These are phyloP conservation scores for Monosporascus sp. DNA, from an alignment of 2,329 filamentous ascomycete genomes.

Conservation along the genomic window DNA sequence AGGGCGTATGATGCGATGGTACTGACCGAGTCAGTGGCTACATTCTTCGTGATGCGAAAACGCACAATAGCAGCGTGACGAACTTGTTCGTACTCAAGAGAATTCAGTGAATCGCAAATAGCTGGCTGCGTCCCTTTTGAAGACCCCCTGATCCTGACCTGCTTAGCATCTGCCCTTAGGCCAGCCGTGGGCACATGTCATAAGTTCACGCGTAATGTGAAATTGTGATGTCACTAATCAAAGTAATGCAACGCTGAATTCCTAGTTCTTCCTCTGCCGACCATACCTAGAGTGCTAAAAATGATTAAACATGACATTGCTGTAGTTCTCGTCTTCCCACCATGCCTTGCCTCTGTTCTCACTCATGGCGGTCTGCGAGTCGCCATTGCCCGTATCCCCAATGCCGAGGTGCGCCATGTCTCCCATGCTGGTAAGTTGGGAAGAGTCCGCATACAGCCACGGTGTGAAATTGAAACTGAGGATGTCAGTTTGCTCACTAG, in stretches of 20 bases:
- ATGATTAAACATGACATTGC: constrained; percentile 34
- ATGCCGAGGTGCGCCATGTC: constrained; percentile 11
- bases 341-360: constrained; percentile 18
- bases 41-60: no score
- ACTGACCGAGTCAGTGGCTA: no score
- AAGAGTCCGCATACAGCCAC: constrained; percentile 37
- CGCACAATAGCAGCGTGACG: no score
- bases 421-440: constrained; percentile 32
- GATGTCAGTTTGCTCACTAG: constrained; percentile 28
- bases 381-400: constrained; percentile 22
- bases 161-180: no score
- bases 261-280: not conserved
- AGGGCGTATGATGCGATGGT: no score
- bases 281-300: not conserved
- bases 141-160: no score
- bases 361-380: constrained; percentile 23
- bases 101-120: no score
- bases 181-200: no score
- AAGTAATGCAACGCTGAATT: not conserved
- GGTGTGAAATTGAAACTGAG: constrained; percentile 36
- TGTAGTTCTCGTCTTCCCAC: constrained; percentile 36
- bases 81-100: no score
- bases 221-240: not conserved
- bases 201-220: no score
- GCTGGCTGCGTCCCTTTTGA: no score